Conservation (phyloP, 2,329 filamentous ascomycete genomes). For the Alternaria sp. region DNA sequence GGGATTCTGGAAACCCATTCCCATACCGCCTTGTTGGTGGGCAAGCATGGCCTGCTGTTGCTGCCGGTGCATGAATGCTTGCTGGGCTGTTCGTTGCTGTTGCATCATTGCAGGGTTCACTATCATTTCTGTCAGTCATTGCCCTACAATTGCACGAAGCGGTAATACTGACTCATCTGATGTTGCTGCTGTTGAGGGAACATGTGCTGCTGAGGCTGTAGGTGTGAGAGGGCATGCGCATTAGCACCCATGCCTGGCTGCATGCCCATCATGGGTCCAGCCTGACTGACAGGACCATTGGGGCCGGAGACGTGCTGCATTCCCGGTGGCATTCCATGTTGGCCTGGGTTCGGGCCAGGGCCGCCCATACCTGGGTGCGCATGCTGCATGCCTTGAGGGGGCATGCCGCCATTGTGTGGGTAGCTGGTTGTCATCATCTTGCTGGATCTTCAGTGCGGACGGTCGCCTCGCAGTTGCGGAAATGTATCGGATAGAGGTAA, state of each 20-base stretch:
- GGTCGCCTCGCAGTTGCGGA: constrained; percentile 22
- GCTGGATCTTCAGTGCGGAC: constrained; percentile 22
- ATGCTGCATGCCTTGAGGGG: constrained; percentile 73
- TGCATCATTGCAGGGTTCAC: constrained; percentile 54
- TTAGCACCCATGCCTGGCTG: constrained; percentile 71
- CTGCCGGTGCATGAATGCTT: constrained; percentile 57
- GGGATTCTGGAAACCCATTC: constrained; percentile 62
- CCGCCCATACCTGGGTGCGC: constrained; percentile 68
- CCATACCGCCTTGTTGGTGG: constrained; percentile 64
- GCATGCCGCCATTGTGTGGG: constrained; percentile 75
- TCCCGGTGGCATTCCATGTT: constrained; percentile 70
- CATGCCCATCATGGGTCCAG: constrained; percentile 78
- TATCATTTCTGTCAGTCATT: constrained; percentile 24
- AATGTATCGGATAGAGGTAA: constrained; percentile 11
- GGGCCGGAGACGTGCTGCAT: constrained; percentile 77
- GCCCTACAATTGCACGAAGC: not conserved
- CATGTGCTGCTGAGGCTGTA: constrained; percentile 70
- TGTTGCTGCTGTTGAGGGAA: constrained; percentile 59
- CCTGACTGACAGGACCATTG: constrained; percentile 73
- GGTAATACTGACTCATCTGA: constrained; percentile 47
- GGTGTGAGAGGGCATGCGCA: constrained; percentile 75
- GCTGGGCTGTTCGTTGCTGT: constrained; percentile 54
- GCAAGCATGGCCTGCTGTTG: constrained; percentile 64
- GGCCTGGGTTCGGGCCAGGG: constrained; percentile 74
- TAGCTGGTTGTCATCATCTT: constrained; percentile 75